phyloP scores from a whole-genome alignment of 805 yeast genomes.

The Isabelozyma gotoi region DNA sequence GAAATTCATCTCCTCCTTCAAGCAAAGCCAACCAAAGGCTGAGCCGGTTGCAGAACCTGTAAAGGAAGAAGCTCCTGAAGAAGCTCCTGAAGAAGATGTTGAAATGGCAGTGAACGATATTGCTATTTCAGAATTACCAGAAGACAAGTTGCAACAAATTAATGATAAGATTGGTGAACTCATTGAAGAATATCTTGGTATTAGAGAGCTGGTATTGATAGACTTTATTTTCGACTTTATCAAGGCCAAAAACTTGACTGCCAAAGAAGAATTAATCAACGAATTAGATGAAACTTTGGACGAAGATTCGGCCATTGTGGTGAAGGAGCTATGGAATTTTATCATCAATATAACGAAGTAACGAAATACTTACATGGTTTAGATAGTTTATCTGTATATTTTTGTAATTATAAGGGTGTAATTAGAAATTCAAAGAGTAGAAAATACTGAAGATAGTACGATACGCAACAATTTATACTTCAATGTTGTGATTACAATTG shows the following conservation, averaged over 20 bases:
- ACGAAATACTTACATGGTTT: not conserved
- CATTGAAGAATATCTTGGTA: conserved; percentile 53
- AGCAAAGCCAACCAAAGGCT: not conserved
- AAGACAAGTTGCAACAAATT: conserved; percentile 17
- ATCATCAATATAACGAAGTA: conserved; percentile 3
- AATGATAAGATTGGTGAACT: conserved; percentile 38
- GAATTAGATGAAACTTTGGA: conserved; percentile 54
- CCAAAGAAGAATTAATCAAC: conserved; percentile 31
- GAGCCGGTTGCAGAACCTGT: not conserved
- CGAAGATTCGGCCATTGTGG: conserved; percentile 45
- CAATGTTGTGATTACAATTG: no score
- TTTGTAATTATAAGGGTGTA: no score
- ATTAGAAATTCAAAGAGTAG: no score
- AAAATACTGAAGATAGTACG: no score
- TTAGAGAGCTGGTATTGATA: conserved; percentile 50
- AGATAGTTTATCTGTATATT: no score
- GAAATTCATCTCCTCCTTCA: conserved; percentile 11
- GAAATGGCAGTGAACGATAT: not conserved
- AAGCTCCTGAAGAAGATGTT: not conserved
- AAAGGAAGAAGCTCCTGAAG: conserved; percentile 1
- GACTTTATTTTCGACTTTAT: conserved; percentile 43
- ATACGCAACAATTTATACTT: no score
- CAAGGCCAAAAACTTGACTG: conserved; percentile 25
- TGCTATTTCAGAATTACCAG: conserved; percentile 9
- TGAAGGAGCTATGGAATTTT: conserved; percentile 38